Evolutionary conservation across 2,329 filamentous ascomycete genomes (phyloP).

Genomic region (Seiridium unicorne): DNA sequence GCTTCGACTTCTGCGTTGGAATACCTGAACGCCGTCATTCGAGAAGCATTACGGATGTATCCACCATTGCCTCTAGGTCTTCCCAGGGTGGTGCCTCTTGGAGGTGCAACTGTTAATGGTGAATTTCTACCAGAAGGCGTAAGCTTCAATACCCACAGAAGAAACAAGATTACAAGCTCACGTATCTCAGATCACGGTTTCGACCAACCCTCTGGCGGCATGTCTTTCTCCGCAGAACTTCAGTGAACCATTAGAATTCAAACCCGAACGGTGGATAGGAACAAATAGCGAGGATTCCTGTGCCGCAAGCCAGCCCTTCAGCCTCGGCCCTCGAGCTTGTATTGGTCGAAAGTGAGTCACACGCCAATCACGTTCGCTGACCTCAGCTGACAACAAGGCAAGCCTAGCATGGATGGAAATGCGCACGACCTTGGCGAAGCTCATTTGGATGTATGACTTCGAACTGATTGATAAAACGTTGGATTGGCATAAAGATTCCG

Average conservation of each 20-base stretch:
- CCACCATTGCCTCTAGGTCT: constrained; percentile 10
- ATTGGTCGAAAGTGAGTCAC: constrained; percentile 13
- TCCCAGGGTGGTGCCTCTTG: constrained; percentile 11
- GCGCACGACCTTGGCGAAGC: constrained; percentile 18
- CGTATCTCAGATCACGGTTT: constrained; percentile 8
- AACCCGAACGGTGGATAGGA: constrained; percentile 16
- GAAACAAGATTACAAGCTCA: no score
- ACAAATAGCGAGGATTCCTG: constrained; percentile 4
- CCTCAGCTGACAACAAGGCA: not conserved
- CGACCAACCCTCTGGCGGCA: constrained; percentile 15
- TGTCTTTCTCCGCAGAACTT: constrained; percentile 13
- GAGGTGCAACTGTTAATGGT: constrained; percentile 6
- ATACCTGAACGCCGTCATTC: constrained; percentile 11
- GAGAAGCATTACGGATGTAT: constrained; percentile 13
- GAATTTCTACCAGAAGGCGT: not conserved
- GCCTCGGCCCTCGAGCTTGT: constrained; percentile 9
- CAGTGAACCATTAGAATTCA: constrained; percentile 13
- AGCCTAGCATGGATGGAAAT: constrained; percentile 18
- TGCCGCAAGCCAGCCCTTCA: constrained; percentile 14
- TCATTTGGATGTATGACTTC: constrained; percentile 20
- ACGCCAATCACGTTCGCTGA: not conserved
- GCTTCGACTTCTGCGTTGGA: constrained; percentile 5
- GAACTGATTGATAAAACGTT: constrained; percentile 15
- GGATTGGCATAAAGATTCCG: constrained; percentile 23
- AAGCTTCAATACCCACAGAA: not conserved